Evolutionary conservation across 257 asterid genomes (phyloP).

Genomic region (Craterostigma plantagineum): DNA sequence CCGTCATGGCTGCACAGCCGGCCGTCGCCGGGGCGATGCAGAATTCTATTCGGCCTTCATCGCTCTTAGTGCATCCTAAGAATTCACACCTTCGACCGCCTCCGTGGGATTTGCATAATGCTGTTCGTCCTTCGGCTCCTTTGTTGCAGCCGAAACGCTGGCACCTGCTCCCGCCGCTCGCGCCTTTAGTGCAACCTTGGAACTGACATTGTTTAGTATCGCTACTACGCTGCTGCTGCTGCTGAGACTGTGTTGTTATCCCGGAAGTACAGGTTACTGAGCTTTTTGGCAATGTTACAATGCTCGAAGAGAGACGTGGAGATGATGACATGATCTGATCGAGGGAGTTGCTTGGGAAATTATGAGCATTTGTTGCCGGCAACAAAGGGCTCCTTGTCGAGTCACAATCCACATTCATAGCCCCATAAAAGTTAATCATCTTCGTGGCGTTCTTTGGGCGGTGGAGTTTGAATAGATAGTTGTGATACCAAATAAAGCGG

Average conservation of each 20-base stretch:
- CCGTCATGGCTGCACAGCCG: slow-evolving; percentile 39
- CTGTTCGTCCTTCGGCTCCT: slow-evolving; percentile 63
- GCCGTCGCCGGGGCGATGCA: slow-evolving; percentile 65
- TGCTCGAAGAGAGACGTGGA: slow-evolving; percentile 38
- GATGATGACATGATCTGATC: slow-evolving; percentile 25
- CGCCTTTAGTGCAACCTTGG: slow-evolving; percentile 45
- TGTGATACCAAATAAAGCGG: slow-evolving; percentile 33
- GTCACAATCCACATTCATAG: no score
- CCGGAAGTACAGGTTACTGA: slow-evolving; percentile 98
- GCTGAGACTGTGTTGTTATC: slow-evolving; percentile 36
- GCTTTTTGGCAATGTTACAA: slow-evolving; percentile 54
- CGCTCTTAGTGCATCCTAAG: slow-evolving; percentile 55
- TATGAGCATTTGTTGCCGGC: slow-evolving; percentile 9
- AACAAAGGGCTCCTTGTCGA: slow-evolving; percentile 14
- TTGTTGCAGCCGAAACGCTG: slow-evolving; percentile 40
- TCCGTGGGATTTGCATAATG: slow-evolving; percentile 65
- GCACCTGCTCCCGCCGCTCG: slow-evolving; percentile 59
- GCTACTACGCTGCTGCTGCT: slow-evolving; percentile 25
- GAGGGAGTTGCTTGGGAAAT: no score
- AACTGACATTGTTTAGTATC: slow-evolving; percentile 36
- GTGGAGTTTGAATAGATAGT: slow-evolving; percentile 16
- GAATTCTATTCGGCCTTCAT: slow-evolving; percentile 49
- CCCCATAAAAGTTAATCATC: slow-evolving; percentile 10
- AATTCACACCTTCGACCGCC: slow-evolving; percentile 60
- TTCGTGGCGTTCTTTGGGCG: slow-evolving; percentile 9